Percentiles rank a stretch among this genome's conserved stretches.
phyloP scores from a whole-genome alignment of 306 rosid species.

The Lagenaria siceraria region DNA sequence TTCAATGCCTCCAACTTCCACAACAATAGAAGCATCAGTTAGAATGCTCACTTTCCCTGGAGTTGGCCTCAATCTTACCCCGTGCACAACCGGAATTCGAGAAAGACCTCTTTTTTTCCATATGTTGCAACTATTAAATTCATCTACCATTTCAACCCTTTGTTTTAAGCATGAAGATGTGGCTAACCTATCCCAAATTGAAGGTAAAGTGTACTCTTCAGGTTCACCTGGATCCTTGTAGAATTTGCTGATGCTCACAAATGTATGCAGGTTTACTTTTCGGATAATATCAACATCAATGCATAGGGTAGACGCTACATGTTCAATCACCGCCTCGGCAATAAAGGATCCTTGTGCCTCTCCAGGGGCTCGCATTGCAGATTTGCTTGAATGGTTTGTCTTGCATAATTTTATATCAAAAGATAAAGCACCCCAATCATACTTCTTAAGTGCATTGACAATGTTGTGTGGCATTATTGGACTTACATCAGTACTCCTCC shows the following conservation, averaged over 20 bases:
- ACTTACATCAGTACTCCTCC: constrained; percentile 54
- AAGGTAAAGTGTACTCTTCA: constrained; percentile 70
- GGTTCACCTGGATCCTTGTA: constrained; percentile 47
- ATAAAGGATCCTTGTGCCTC: constrained; percentile 81
- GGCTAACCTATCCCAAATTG: constrained; percentile 61
- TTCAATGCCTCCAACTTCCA: constrained; percentile 92
- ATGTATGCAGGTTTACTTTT: constrained; percentile 59
- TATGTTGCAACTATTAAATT: constrained; percentile 46
- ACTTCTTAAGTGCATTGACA: constrained; percentile 46
- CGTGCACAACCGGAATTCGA: constrained; percentile 46
- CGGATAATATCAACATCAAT: constrained; percentile 64
- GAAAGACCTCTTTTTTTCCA: constrained; percentile 87
- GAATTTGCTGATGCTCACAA: constrained; percentile 47
- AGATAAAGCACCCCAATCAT: constrained; percentile 87
- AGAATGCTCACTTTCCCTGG: constrained; percentile 82
- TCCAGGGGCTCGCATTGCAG: constrained; percentile 92
- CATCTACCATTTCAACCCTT: constrained; percentile 38
- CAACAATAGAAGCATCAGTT: constrained; percentile 58
- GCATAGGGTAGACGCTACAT: constrained; percentile 64
- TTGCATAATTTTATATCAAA: constrained; percentile 77
- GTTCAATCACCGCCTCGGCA: constrained; percentile 86
- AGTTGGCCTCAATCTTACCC: constrained; percentile 36
- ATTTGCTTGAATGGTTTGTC: constrained; percentile 68
- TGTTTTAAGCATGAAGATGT: constrained; percentile 37
- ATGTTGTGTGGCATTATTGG: constrained; percentile 38